Evolutionary conservation across 1,284 basidiomycete genomes (phyloP).

Genomic region (Cryptococcus sp.): DNA sequence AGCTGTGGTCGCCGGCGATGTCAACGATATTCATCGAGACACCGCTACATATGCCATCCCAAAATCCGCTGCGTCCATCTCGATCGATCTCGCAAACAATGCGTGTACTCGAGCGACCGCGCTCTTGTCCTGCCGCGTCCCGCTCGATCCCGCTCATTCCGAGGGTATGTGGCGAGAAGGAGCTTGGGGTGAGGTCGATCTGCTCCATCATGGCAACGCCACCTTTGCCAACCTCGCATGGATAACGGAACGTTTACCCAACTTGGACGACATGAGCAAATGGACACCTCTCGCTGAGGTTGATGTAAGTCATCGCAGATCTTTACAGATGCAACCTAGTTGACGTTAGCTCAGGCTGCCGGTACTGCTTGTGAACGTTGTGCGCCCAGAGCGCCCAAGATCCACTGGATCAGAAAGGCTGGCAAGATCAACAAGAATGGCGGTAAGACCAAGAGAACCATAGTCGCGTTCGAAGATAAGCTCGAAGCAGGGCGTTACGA

Average conservation of each 20-base stretch:
- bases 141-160: constrained; percentile 63
- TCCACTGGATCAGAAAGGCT: constrained; percentile 66
- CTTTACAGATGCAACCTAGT: neutral
- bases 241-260: constrained; percentile 78
- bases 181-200: constrained; percentile 76
- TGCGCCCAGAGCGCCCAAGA: constrained; percentile 71
- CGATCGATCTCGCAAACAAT: constrained; percentile 56
- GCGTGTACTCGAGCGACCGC: constrained; percentile 74
- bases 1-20: constrained; percentile 26
- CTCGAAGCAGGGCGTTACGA: constrained; percentile 82
- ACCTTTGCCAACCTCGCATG: constrained; percentile 80
- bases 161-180: constrained; percentile 75
- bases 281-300: constrained; percentile 60
- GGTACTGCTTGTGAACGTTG: constrained; percentile 65
- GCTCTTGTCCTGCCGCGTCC: constrained; percentile 72
- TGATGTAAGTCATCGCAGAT: constrained; percentile 28
- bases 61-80: constrained; percentile 59
- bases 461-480: constrained; percentile 72
- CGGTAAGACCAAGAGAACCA: constrained; percentile 38
- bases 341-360: constrained; percentile 17
- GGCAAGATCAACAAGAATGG: constrained; percentile 49
- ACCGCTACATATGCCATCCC: constrained; percentile 69
- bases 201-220: constrained; percentile 71
- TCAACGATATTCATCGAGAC: constrained; percentile 53
- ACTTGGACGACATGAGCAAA: constrained; percentile 65